Evolutionary conservation across 139 green algal genomes (phyloP).

Genomic region (Edaphochlamys debaryana): DNA sequence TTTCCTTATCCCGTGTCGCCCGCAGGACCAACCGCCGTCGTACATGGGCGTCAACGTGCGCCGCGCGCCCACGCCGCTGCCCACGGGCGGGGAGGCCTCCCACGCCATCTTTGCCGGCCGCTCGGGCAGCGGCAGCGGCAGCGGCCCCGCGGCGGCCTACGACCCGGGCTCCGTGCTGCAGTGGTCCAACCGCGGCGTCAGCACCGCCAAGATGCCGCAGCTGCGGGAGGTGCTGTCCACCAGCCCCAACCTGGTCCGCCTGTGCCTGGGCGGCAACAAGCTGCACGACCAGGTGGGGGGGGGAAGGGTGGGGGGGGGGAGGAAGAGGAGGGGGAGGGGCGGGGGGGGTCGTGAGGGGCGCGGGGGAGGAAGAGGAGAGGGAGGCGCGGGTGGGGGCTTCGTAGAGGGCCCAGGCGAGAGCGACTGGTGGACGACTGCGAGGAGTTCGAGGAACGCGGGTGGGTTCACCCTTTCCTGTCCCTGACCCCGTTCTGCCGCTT

Average conservation of each 20-base stretch:
- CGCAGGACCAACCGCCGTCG: neutral
- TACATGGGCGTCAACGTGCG: slow-evolving; percentile 30
- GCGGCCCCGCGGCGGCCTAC: neutral
- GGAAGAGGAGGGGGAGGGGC: no score
- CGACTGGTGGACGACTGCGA: no score
- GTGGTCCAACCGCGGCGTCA: slow-evolving; percentile 52
- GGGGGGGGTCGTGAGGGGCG: no score
- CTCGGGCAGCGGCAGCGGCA: neutral
- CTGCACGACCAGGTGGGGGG: slow-evolving; percentile 36
- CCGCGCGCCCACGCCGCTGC: slow-evolving; percentile 10
- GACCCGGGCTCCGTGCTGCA: slow-evolving; percentile 36
- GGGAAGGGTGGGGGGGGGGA: neutral
- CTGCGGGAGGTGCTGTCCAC: slow-evolving; percentile 15
- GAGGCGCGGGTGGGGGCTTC: no score
- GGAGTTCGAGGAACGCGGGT: no score
- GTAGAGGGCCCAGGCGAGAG: no score
- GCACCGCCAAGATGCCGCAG: slow-evolving; percentile 44
- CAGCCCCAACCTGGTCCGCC: slow-evolving; percentile 1
- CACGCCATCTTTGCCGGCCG: neutral
- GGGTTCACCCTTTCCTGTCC: no score
- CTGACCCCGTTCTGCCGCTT: no score
- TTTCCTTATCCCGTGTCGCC: no score
- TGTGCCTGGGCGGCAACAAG: slow-evolving; percentile 51
- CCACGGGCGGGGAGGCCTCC: no score
- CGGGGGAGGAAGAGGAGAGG: no score